Evolutionary conservation across 345 rosid species (phyloP).

Genomic region (Aquilaria yunnanensis): DNA sequence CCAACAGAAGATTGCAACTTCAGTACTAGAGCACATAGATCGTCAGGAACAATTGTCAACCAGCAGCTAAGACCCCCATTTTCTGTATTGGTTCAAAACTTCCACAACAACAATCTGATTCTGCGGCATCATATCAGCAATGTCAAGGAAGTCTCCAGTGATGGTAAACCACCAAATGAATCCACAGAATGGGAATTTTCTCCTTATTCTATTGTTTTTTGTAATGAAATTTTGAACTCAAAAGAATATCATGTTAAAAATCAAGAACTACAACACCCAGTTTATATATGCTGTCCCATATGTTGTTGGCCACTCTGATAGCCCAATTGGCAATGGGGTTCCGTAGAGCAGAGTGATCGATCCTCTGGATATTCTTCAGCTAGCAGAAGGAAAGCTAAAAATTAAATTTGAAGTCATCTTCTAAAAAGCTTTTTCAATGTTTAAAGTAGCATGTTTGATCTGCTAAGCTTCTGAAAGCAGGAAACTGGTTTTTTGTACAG

Average conservation of each 20-base stretch:
- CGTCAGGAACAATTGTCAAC: conserved; percentile 26
- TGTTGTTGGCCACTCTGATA: no score
- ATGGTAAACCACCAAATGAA: conserved; percentile 31
- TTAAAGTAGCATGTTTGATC: no score
- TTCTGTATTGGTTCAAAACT: conserved; percentile 47
- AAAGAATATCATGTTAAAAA: conserved; percentile 2
- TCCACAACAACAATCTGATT: conserved; percentile 21
- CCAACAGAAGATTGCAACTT: conserved; percentile 31
- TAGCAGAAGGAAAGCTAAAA: no score
- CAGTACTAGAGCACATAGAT: conserved; percentile 48
- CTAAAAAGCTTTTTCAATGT: no score
- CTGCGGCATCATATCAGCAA: conserved; percentile 23
- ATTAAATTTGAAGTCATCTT: no score
- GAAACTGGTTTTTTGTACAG: no score
- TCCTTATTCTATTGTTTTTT: neutral
- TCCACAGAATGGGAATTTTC: neutral
- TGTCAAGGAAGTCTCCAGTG: conserved; percentile 30
- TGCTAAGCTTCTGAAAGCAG: no score
- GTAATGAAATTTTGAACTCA: conserved; percentile 9
- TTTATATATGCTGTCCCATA: no score
- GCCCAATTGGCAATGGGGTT: no score
- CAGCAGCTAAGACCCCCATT: conserved; percentile 63
- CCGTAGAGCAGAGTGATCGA: no score
- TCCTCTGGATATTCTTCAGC: no score
- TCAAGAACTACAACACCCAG: neutral